Evolutionary conservation across 192 early-diverging fungal species (phyloP).

Genomic region (Podila horticola): DNA sequence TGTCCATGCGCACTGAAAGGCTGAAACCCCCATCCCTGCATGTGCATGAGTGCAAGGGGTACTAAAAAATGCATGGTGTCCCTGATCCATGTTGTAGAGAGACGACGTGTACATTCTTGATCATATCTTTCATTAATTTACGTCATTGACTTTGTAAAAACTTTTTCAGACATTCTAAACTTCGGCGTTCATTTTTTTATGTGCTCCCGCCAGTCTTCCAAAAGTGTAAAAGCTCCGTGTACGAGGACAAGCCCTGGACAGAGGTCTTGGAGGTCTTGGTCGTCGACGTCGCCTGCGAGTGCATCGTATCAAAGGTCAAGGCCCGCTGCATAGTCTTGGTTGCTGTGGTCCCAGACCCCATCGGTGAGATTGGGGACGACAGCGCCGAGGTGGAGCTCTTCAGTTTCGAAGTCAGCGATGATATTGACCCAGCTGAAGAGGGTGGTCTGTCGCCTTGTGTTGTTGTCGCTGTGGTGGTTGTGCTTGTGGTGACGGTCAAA

Average conservation of each 20-base stretch:
- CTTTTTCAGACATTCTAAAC: not conserved
- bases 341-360: not conserved
- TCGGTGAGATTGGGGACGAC: not conserved
- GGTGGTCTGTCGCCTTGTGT: not conserved
- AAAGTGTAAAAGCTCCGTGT: slow-evolving; percentile 43
- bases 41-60: too few relatives aligned
- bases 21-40: too few relatives aligned
- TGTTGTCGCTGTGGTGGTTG: not conserved
- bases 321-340: slow-evolving; percentile 32
- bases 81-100: too few relatives aligned
- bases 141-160: not conserved
- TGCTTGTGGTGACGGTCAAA: not conserved
- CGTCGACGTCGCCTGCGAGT: slow-evolving; percentile 24
- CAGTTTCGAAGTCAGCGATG: too few relatives aligned
- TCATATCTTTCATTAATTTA: not conserved
- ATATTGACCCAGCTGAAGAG: too few relatives aligned
- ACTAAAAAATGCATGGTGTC: too few relatives aligned
- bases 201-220: slow-evolving; percentile 41
- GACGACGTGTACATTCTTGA: too few relatives aligned
- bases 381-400: not conserved
- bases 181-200: not conserved
- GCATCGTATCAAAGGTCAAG: slow-evolving; percentile 37
- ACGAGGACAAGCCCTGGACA: slow-evolving; percentile 33
- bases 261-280: slow-evolving; percentile 29
- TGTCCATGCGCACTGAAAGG: too few relatives aligned